Conservation (phyloP, 2,329 filamentous ascomycete genomes). For the Akanthomyces dipterigenus region DNA sequence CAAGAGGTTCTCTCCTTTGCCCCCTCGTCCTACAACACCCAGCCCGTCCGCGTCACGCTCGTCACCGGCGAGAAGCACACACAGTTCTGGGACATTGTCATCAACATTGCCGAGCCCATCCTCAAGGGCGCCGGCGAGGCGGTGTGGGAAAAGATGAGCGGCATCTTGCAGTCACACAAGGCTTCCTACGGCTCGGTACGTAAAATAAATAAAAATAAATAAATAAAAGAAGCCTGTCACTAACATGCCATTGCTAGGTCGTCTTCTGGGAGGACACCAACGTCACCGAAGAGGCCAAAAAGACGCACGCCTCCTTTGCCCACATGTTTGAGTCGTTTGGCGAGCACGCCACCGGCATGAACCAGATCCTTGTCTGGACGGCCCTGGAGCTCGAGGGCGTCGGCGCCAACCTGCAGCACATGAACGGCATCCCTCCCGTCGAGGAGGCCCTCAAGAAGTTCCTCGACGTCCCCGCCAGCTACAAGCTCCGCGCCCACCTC, state of each 20-base stretch:
- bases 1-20: conserved; percentile 58
- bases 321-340: conserved; percentile 76
- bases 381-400: conserved; percentile 78
- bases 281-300: conserved; percentile 58
- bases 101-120: conserved; percentile 52
- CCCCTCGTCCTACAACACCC: conserved; percentile 83
- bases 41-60: conserved; percentile 71
- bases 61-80: conserved; percentile 79
- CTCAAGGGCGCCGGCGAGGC: conserved; percentile 1
- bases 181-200: conserved; percentile 11
- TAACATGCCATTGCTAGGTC: conserved; percentile 55
- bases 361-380: conserved; percentile 72
- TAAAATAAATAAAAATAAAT: background rate
- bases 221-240: conserved; percentile 26
- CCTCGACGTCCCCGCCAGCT: conserved; percentile 59
- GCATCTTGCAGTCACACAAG: conserved; percentile 21
- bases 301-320: conserved; percentile 65
- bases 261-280: conserved; percentile 81
- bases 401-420: conserved; percentile 87
- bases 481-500: conserved; percentile 75
- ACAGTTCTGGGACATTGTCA: conserved; percentile 74
- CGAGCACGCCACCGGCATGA: conserved; percentile 70
- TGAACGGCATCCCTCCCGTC: conserved; percentile 66
- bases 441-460: conserved; percentile 34
- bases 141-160: conserved; percentile 8